A percentile compares a stretch with the other conserved stretches of the same genome.
Conservation (phyloP, 2,329 filamentous ascomycete genomes). For the Phaeoacremonium minimum region DNA sequence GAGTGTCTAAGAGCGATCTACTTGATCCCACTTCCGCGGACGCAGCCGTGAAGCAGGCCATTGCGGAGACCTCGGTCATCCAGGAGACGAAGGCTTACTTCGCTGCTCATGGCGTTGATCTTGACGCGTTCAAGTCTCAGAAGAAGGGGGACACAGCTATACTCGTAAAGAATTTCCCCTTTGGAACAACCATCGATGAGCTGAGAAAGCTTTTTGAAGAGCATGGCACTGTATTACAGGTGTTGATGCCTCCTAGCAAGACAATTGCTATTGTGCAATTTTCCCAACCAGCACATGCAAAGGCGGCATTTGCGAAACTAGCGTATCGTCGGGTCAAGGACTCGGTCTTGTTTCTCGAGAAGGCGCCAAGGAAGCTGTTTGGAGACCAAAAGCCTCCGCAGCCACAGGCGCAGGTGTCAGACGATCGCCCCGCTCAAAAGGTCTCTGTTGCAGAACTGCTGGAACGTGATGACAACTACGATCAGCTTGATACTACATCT, state of each 20-base stretch:
- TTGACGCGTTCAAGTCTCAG: conserved; percentile 83
- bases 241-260: conserved; percentile 88
- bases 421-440: conserved; percentile 47
- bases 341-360: conserved; percentile 88
- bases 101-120: conserved; percentile 77
- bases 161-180: conserved; percentile 91
- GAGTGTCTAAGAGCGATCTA: conserved; percentile 85
- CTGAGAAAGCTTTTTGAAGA: conserved; percentile 78
- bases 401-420: conserved; percentile 17
- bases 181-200: conserved; percentile 75
- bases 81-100: conserved; percentile 96
- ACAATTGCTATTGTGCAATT: conserved; percentile 95
- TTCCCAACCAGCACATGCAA: conserved; percentile 71
- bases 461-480: conserved; percentile 46
- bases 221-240: conserved; percentile 73
- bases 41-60: conserved; percentile 91
- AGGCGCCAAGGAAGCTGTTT: conserved; percentile 83
- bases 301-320: conserved; percentile 76
- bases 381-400: conserved; percentile 22
- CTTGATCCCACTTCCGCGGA: conserved; percentile 94
- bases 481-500: conserved; percentile 66
- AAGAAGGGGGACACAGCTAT: conserved; percentile 84
- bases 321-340: conserved; percentile 90
- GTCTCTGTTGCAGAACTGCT: conserved; percentile 66
- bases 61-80: conserved; percentile 93